Percentiles rank a stretch among this genome's conserved stretches.
Evolutionary conservation across 148 eudicot genomes (phyloP).

Genomic region (Heliosperma pusillum): DNA sequence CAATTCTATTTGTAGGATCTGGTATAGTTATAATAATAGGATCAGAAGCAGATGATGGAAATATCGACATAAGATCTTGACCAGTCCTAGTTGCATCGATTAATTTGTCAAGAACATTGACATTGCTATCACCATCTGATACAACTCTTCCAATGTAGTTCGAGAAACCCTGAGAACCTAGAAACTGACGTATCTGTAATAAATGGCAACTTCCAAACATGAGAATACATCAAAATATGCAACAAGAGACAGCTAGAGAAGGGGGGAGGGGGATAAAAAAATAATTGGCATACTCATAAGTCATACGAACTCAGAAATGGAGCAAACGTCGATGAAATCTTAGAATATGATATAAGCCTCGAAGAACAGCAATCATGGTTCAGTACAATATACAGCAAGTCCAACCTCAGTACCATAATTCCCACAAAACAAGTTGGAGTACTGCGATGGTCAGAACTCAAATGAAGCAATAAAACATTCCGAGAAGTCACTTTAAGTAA

Average conservation of each 20-base stretch:
- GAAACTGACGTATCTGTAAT: conserved; percentile 67
- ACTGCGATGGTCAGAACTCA: neutral
- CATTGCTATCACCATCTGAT: conserved; percentile 53
- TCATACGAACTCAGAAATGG: neutral
- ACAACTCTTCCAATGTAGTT: conserved; percentile 80
- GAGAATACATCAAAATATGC: neutral
- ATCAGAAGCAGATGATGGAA: conserved; percentile 46
- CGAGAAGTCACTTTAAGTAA: neutral
- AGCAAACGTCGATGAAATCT: neutral
- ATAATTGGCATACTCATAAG: neutral
- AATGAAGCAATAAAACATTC: neutral
- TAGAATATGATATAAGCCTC: neutral
- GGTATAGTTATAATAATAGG: conserved; percentile 72
- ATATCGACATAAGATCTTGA: conserved; percentile 63
- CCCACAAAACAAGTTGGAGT: neutral
- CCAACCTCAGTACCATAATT: conserved; percentile 1
- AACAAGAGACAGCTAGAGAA: neutral
- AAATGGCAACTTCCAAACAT: conserved; percentile 16
- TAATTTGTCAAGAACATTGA: conserved; percentile 81
- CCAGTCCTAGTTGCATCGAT: conserved; percentile 83
- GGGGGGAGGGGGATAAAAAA: neutral
- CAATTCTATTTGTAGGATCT: conserved; percentile 51
- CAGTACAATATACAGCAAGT: neutral
- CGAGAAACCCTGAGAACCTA: conserved; percentile 79
- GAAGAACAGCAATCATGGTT: no score